Conservation (phyloP, 208 protist species). For the Giardia duodenalis region DNA sequence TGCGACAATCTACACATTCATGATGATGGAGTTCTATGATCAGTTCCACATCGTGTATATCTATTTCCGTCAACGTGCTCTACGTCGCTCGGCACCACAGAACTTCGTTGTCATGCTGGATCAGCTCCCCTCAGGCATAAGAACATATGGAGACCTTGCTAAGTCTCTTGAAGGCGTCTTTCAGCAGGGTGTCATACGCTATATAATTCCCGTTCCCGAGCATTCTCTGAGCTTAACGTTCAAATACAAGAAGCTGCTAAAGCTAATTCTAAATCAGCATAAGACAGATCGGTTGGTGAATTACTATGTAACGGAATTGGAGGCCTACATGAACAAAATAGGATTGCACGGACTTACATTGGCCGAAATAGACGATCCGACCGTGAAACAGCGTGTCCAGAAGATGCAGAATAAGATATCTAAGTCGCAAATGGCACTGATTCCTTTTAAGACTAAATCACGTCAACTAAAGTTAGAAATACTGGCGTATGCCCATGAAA, state of each 20-base stretch:
- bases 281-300: not conserved
- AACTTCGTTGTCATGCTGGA: slow-evolving; percentile 7
- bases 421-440: too few species aligned
- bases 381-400: too few species aligned
- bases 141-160: not conserved
- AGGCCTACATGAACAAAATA: too few species aligned
- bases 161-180: not conserved
- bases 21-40: not conserved
- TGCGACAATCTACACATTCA: not conserved
- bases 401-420: too few species aligned
- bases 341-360: too few species aligned
- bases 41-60: not conserved
- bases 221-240: not conserved
- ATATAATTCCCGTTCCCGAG: not conserved
- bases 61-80: not conserved
- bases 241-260: not conserved
- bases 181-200: not conserved
- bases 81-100: not conserved
- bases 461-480: not conserved
- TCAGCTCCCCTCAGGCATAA: not conserved
- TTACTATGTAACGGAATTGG: not conserved
- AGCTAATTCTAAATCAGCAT: not conserved
- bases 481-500: not conserved
- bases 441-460: not conserved
- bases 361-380: too few species aligned